Evolutionary conservation across 768 basidiomycete genomes (phyloP).

Genomic region (Imleria badia): DNA sequence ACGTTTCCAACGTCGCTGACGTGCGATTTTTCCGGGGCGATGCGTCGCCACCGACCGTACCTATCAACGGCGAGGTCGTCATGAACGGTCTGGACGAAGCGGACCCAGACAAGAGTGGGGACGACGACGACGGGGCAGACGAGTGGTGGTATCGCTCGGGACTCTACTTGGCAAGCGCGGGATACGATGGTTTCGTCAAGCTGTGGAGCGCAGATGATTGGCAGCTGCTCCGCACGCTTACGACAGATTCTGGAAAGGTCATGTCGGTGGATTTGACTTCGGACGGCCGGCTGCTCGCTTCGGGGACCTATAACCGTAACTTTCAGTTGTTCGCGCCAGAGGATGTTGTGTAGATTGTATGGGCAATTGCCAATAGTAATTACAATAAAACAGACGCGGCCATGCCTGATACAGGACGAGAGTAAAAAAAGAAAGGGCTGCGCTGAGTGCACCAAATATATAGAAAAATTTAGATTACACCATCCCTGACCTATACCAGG

Average conservation of each 20-base stretch:
- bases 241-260: constrained; percentile 96
- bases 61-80: constrained; percentile 41
- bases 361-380: constrained; percentile 11
- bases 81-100: constrained; percentile 51
- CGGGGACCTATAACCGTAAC: constrained; percentile 90
- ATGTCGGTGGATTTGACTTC: constrained; percentile 94
- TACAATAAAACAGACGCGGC: constrained; percentile 24
- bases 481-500: constrained; percentile 38
- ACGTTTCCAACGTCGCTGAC: constrained; percentile 92
- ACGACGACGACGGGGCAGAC: constrained; percentile 38
- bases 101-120: constrained; percentile 25
- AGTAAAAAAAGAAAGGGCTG: constrained; percentile 10
- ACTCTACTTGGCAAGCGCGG: constrained; percentile 88
- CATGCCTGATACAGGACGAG: constrained; percentile 34
- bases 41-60: constrained; percentile 45
- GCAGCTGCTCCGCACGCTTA: constrained; percentile 84
- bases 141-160: constrained; percentile 85
- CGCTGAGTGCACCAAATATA: constrained; percentile 8
- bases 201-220: constrained; percentile 98
- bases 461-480: constrained; percentile 37
- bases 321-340: constrained; percentile 93
- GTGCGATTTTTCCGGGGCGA: constrained; percentile 88
- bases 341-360: constrained; percentile 38
- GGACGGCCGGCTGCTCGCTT: constrained; percentile 81
- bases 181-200: constrained; percentile 95